A percentile compares a stretch with the other conserved stretches of the same genome.
phyloP scores from a whole-genome alignment of 2,329 filamentous ascomycete species.

The Colletotrichum sublineola region DNA sequence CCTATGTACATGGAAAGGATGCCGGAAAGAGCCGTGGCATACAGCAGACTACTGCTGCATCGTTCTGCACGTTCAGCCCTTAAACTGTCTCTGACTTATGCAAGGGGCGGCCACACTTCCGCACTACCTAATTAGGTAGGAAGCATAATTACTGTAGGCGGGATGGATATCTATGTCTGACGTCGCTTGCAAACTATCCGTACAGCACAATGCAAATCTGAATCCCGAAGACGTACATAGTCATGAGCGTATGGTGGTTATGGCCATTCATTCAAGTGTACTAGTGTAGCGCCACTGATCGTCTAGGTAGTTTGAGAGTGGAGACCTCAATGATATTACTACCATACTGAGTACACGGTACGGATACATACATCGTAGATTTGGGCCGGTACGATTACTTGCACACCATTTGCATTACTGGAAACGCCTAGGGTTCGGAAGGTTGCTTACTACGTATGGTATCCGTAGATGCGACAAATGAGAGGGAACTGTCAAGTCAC shows the following conservation, averaged over 20 bases:
- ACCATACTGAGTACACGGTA: too few species aligned
- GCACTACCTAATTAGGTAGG: too few species aligned
- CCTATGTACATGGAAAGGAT: neutral
- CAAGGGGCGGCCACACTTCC: slow-evolving; percentile 29
- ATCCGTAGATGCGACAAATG: neutral
- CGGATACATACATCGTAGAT: neutral
- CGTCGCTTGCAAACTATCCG: neutral
- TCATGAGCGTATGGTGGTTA: neutral
- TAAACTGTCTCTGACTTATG: slow-evolving; percentile 23
- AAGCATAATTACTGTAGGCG: neutral
- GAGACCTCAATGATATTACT: neutral
- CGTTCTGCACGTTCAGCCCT: slow-evolving; percentile 26
- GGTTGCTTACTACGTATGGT: too few species aligned
- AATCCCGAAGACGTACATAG: neutral
- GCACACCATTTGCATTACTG: slow-evolving; percentile 30
- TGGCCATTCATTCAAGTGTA: too few species aligned
- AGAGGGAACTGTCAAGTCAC: neutral
- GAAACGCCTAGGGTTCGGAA: neutral
- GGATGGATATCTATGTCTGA: neutral
- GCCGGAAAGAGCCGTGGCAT: slow-evolving; percentile 13
- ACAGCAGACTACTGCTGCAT: slow-evolving; percentile 14
- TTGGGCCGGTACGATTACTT: slow-evolving; percentile 17
- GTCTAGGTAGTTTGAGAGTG: neutral
- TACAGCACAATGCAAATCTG: neutral
- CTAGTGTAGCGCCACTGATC: neutral